Evolutionary conservation across 257 asterid species (phyloP), one percentile per base, ranked within the genome.

Genomic region (Voacanga thouarsii): DNA sequence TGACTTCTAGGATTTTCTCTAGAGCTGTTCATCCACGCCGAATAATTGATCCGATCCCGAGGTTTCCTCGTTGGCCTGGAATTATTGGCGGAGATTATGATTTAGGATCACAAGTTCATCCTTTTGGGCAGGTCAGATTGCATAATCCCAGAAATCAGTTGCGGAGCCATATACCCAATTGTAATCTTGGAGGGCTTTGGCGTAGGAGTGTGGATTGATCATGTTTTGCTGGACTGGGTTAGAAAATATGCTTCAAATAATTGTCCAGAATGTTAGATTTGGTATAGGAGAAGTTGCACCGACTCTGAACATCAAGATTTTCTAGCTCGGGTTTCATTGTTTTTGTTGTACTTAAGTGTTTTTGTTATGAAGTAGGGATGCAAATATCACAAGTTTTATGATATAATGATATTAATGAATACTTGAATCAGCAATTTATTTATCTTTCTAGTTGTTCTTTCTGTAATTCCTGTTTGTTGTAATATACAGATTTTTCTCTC

Each of bases 81-180:
- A 60, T 87, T 43, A 61, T 80, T 14, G 88, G 96, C 39, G 94
- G 91, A 18, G 84, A 80, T 23, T 71, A 81, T 80, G 91, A 86
- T 67, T n/a, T 85, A 5, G 66, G 63, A 50, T 83, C 87, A 9
- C 66, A 51, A 0, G 33, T 56, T 14, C 85, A 64, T 45, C 80
- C 79, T 24, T 70, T 65, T 61, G 65, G 67, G 41, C 67, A 59
- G 53, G 55, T 16, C 33, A 72, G 69, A 26, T 18, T 50, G 69
- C 79, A 57, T 0, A 50, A 43, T 2, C 60, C 64, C 33, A 45
- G 77, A 19, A 41, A 26, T 39, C 78, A 37, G 0, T 39, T 45
- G 72, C 28, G 77, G 71, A 82, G 28, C 45, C 85, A 82, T 81
- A 73, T 88, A 15, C 92, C 91, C 0, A 82, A 3, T 15, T 85